These are phyloP conservation scores for Grammothele lineata DNA, from an alignment of 768 basidiomycete genomes.

Conservation along the genomic window DNA sequence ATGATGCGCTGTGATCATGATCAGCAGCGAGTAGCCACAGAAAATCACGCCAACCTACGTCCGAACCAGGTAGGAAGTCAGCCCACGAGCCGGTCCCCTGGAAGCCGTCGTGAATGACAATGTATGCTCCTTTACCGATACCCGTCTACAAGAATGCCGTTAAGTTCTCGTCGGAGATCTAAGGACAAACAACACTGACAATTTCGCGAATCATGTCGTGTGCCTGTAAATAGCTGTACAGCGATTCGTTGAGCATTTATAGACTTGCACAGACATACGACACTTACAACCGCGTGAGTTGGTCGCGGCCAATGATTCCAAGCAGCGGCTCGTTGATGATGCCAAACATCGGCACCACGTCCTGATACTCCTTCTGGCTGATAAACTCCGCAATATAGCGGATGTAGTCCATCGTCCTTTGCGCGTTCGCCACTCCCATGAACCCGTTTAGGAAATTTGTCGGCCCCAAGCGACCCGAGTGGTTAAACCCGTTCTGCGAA, in stretches of 20 bases:
- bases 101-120: constrained; percentile 55
- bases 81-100: constrained; percentile 42
- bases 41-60: no score
- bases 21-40: no score
- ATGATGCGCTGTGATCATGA: constrained; percentile 32
- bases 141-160: constrained; percentile 33
- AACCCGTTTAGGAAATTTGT: constrained; percentile 67
- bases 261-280: no score
- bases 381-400: constrained; percentile 81
- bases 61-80: constrained; percentile 36
- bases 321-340: constrained; percentile 64
- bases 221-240: constrained; percentile 52
- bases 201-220: constrained; percentile 70
- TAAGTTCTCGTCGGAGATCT: not conserved
- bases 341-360: constrained; percentile 60
- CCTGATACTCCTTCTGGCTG: constrained; percentile 65
- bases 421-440: constrained; percentile 89
- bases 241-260: constrained; percentile 20
- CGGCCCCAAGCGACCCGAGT: constrained; percentile 55
- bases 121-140: constrained; percentile 58
- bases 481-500: constrained; percentile 68
- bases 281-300: constrained; percentile 59
- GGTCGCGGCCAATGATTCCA: constrained; percentile 49
- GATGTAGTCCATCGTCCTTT: constrained; percentile 76
- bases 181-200: constrained; percentile 43